A percentile compares a stretch with the other conserved stretches of the same genome.
Evolutionary conservation across 352 stramenopile genomes (phyloP).

Genomic region (Phytophthora ohioensis): DNA sequence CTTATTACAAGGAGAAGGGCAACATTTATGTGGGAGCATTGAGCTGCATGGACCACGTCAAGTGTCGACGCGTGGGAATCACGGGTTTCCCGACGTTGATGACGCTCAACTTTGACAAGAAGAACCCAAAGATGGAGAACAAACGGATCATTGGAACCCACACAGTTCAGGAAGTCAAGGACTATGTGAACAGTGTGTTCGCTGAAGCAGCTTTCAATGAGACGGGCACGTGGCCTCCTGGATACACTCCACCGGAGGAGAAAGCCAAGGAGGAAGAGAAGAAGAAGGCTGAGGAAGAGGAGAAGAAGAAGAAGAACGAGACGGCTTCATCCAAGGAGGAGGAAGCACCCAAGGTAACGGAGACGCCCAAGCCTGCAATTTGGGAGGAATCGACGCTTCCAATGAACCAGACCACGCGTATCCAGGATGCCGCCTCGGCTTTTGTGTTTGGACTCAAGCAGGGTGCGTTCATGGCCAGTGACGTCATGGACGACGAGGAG

Average conservation of each 20-base stretch:
- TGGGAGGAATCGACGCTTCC: slow-evolving; percentile 83
- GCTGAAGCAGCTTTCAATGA: slow-evolving; percentile 74
- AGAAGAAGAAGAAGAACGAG: slow-evolving; percentile 20
- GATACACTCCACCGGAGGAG: slow-evolving; percentile 27
- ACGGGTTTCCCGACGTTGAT: slow-evolving; percentile 87
- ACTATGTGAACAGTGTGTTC: slow-evolving; percentile 72
- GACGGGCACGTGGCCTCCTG: slow-evolving; percentile 64
- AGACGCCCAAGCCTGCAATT: slow-evolving; percentile 39
- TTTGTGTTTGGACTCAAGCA: slow-evolving; percentile 87
- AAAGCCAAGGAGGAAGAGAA: slow-evolving; percentile 28
- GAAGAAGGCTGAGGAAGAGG: slow-evolving; percentile 5
- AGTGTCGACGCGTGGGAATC: slow-evolving; percentile 79
- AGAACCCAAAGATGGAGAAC: slow-evolving; percentile 65
- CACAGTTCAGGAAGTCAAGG: slow-evolving; percentile 80
- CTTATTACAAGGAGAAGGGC: slow-evolving; percentile 77
- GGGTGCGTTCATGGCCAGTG: slow-evolving; percentile 77
- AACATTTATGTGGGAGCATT: slow-evolving; percentile 79
- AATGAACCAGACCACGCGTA: slow-evolving; percentile 79
- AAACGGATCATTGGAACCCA: slow-evolving; percentile 82
- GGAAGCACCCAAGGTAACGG: slow-evolving; percentile 17
- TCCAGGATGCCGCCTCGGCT: slow-evolving; percentile 79
- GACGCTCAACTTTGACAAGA: slow-evolving; percentile 84
- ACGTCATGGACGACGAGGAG: slow-evolving; percentile 79
- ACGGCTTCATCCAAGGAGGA: slow-evolving; percentile 24
- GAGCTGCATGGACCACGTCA: slow-evolving; percentile 90